Evolutionary conservation across 768 basidiomycete genomes (phyloP).

Genomic region (Mycena olivaceomarginata): DNA sequence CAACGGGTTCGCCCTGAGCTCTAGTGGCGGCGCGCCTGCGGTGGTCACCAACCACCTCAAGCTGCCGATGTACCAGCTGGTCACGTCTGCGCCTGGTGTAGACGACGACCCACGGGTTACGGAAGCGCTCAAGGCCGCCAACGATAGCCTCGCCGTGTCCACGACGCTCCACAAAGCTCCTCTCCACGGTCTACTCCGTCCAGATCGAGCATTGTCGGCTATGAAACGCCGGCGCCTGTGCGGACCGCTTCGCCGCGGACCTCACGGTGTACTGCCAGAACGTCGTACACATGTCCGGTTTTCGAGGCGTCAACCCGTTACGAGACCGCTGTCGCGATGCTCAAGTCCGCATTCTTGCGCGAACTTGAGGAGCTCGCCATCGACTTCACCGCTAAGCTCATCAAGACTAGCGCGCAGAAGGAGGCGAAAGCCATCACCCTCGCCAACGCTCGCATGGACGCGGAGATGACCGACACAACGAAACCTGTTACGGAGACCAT

Average conservation of each 20-base stretch:
- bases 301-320: not conserved
- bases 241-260: not conserved
- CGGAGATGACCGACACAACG: not conserved
- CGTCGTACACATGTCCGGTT: not conserved
- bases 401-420: not conserved
- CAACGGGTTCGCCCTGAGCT: not conserved
- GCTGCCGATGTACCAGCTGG: not conserved
- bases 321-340: not conserved
- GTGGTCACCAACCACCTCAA: conserved; percentile 7
- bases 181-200: not conserved
- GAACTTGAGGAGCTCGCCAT: conserved; percentile 5
- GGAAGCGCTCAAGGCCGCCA: not conserved
- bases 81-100: not conserved
- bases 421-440: conserved; percentile 2
- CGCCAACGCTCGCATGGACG: not conserved
- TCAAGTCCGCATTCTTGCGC: not conserved
- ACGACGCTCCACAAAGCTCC: not conserved
- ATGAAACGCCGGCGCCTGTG: not conserved
- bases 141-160: not conserved
- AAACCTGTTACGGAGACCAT: not conserved
- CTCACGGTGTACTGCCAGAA: not conserved
- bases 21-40: not conserved
- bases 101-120: not conserved
- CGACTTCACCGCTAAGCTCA: conserved; percentile 1
- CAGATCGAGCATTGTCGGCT: not conserved